Conservation (phyloP, 768 basidiomycete species). For the Tylopilus cervinicoccineus region DNA sequence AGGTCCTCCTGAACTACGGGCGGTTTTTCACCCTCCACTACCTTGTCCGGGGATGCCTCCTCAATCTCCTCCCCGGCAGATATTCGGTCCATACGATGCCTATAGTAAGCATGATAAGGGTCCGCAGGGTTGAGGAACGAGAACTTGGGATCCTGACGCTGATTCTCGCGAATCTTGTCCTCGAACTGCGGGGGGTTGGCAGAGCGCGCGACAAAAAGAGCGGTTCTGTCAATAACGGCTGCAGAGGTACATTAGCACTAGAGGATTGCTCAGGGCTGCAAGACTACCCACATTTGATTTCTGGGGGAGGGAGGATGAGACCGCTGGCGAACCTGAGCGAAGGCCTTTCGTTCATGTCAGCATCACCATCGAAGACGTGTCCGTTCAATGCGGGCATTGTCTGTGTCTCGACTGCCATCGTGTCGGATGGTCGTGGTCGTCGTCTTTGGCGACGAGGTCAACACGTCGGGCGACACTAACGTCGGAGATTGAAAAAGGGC, state of each 20-base stretch:
- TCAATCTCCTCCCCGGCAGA: slow-evolving; percentile 71
- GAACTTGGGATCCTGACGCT: slow-evolving; percentile 96
- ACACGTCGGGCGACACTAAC: not conserved
- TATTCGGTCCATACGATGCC: slow-evolving; percentile 84
- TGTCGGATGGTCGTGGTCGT: slow-evolving; percentile 18
- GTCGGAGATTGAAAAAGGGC: slow-evolving; percentile 27
- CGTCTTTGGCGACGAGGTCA: slow-evolving; percentile 11
- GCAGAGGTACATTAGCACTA: slow-evolving; percentile 9
- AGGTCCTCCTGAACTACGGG: slow-evolving; percentile 48
- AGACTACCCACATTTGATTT: slow-evolving; percentile 72
- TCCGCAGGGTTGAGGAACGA: slow-evolving; percentile 96
- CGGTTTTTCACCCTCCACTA: slow-evolving; percentile 29
- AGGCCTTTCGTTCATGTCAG: slow-evolving; percentile 38
- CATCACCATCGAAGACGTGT: slow-evolving; percentile 37
- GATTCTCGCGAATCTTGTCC: slow-evolving; percentile 95
- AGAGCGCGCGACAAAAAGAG: slow-evolving; percentile 87
- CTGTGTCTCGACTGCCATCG: slow-evolving; percentile 47
- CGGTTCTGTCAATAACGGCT: slow-evolving; percentile 97
- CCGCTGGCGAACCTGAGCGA: slow-evolving; percentile 66
- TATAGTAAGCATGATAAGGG: slow-evolving; percentile 98
- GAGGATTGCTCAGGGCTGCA: not conserved
- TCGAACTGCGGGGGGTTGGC: slow-evolving; percentile 91
- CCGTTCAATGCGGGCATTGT: slow-evolving; percentile 40
- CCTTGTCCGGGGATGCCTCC: slow-evolving; percentile 47
- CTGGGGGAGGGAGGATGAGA: slow-evolving; percentile 93